Evolutionary conservation across 179 eudicot genomes (phyloP).

Genomic region (Spinacia oleracea): DNA sequence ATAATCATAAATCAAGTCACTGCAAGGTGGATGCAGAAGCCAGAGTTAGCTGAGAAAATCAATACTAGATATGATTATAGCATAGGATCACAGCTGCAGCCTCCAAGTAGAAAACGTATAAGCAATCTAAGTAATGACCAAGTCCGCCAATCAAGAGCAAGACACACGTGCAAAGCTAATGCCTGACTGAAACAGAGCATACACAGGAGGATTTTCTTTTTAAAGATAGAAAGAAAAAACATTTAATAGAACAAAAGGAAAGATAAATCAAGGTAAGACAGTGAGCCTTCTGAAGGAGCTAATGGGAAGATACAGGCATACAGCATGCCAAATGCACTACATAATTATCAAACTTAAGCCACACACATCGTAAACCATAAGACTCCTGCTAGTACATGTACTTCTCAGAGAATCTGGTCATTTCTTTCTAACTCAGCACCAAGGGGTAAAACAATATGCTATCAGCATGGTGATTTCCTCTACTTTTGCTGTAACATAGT

Average conservation of each 20-base stretch:
- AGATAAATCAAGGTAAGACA: neutral
- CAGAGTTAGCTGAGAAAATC: slow-evolving; percentile 14
- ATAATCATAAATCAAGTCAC: slow-evolving; percentile 91
- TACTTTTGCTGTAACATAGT: no score
- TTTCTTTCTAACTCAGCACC: neutral
- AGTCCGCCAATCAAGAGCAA: neutral
- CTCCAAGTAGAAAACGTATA: neutral
- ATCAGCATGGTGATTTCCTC: no score
- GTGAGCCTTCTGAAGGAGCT: neutral
- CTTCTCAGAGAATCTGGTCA: neutral
- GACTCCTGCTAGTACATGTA: neutral
- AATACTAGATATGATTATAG: neutral
- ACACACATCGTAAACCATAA: neutral
- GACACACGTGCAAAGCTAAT: neutral
- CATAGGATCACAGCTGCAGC: slow-evolving; percentile 1
- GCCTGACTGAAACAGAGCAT: neutral
- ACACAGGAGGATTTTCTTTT: neutral
- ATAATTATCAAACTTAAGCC: neutral
- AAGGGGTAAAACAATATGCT: neutral
- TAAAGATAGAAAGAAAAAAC: neutral
- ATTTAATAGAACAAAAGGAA: neutral
- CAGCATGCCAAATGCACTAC: neutral
- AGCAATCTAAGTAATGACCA: neutral
- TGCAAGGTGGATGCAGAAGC: slow-evolving; percentile 37
- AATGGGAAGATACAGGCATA: neutral